These are phyloP conservation scores for Malassezia slooffiae DNA, from an alignment of 1,284 basidiomycete genomes.

Conservation along the genomic window DNA sequence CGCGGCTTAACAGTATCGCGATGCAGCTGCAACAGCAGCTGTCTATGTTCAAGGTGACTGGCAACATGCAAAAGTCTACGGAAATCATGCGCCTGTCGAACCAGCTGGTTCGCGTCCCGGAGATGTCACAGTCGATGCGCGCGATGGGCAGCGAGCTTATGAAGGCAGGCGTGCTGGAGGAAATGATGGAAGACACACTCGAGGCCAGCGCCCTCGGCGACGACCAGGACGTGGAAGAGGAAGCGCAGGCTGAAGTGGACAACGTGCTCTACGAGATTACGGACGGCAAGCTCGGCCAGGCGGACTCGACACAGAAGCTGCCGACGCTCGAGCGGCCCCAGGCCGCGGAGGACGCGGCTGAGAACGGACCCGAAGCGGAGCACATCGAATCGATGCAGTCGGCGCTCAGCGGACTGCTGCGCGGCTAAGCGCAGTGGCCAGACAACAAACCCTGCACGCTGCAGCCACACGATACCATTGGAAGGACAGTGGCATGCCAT, in stretches of 20 bases:
- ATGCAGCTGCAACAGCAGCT: slow-evolving; percentile 86
- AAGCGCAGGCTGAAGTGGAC: slow-evolving; percentile 92
- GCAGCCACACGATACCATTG: neutral
- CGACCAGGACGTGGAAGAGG: slow-evolving; percentile 86
- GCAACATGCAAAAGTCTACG: slow-evolving; percentile 87
- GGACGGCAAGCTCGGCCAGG: slow-evolving; percentile 53
- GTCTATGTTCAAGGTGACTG: slow-evolving; percentile 96
- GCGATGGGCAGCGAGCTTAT: slow-evolving; percentile 99
- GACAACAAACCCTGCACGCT: neutral
- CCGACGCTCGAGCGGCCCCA: slow-evolving; percentile 31
- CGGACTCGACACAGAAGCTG: slow-evolving; percentile 25
- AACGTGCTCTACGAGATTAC: slow-evolving; percentile 92
- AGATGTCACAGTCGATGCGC: slow-evolving; percentile 82
- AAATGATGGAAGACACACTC: slow-evolving; percentile 49
- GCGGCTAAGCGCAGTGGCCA: slow-evolving; percentile 17
- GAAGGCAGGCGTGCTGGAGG: slow-evolving; percentile 55
- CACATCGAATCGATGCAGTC: slow-evolving; percentile 43
- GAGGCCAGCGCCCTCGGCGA: slow-evolving; percentile 47
- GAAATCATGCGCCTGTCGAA: slow-evolving; percentile 99
- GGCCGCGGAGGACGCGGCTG: slow-evolving; percentile 19
- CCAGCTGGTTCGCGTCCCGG: slow-evolving; percentile 76
- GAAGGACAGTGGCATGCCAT: neutral
- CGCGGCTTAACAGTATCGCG: slow-evolving; percentile 77
- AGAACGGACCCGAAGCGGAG: slow-evolving; percentile 23
- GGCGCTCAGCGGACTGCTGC: slow-evolving; percentile 38